Conservation (phyloP, 202 grass and related monocot genomes). For the Panicum virgatum region DNA sequence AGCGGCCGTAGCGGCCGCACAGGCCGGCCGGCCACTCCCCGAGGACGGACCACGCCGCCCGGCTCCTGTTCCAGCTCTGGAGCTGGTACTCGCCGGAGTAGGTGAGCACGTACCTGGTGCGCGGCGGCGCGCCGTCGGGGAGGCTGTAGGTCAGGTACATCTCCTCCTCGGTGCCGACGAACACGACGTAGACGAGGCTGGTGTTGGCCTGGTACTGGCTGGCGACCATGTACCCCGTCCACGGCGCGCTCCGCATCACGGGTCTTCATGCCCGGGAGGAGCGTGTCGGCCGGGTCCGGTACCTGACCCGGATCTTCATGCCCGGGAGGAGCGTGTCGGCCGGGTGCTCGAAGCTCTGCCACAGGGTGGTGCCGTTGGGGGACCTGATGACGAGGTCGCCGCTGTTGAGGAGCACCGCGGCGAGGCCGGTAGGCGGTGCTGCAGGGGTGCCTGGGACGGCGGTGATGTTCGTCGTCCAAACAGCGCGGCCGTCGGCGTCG, state of each 20-base stretch:
- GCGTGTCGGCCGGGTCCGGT: conserved; percentile 53
- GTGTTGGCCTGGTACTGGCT: background rate
- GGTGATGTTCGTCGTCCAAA: background rate
- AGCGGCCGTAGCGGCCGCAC: conserved; percentile 28
- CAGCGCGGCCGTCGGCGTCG: background rate
- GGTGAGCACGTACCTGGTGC: background rate
- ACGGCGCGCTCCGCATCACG: conserved; percentile 39
- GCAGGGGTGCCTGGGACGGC: background rate
- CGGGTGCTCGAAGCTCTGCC: conserved; percentile 61
- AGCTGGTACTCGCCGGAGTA: conserved; percentile 4
- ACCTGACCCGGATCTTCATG: conserved; percentile 41
- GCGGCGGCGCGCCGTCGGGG: background rate
- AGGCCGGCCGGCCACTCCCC: background rate
- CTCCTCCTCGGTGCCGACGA: background rate
- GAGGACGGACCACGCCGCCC: background rate
- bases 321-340: conserved; percentile 53
- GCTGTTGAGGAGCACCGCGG: conserved; percentile 13
- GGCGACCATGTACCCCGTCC: conserved; percentile 38
- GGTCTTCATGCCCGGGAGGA: conserved; percentile 52
- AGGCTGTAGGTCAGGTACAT: conserved; percentile 6
- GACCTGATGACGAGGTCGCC: conserved; percentile 53
- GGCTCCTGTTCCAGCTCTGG: background rate
- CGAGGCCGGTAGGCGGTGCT: background rate
- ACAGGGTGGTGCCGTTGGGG: conserved; percentile 1
- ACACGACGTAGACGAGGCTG: background rate